These are phyloP conservation scores for Aspergillus tubingensis DNA, from an alignment of 2,329 filamentous ascomycete genomes.

Conservation along the genomic window DNA sequence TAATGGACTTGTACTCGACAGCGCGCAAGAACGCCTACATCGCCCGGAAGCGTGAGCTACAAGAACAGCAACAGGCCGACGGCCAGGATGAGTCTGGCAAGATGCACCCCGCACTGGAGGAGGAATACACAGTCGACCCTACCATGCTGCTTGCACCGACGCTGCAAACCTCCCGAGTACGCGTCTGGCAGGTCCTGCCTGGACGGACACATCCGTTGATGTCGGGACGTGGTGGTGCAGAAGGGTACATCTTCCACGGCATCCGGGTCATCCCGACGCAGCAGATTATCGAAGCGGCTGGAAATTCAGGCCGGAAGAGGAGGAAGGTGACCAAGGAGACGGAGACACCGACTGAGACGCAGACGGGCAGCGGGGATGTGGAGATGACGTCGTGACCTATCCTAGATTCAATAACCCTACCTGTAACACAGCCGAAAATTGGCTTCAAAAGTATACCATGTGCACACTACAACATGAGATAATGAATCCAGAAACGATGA, in stretches of 20 bases:
- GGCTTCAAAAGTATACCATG: neutral
- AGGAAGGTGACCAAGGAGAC: constrained; percentile 57
- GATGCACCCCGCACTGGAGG: constrained; percentile 40
- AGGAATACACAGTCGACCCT: constrained; percentile 86
- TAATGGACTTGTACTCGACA: constrained; percentile 84
- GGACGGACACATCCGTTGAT: constrained; percentile 91
- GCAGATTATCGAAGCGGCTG: constrained; percentile 78
- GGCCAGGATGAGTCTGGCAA: constrained; percentile 15
- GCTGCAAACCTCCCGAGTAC: constrained; percentile 76
- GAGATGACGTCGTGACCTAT: constrained; percentile 27
- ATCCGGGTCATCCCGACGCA: constrained; percentile 78
- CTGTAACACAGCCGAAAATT: constrained; percentile 4
- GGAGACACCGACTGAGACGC: constrained; percentile 20
- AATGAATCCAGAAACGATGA: neutral
- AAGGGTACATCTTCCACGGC: constrained; percentile 87
- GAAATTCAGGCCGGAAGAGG: constrained; percentile 67
- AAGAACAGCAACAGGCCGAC: constrained; percentile 19
- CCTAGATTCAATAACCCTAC: neutral
- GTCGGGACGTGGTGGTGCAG: constrained; percentile 82
- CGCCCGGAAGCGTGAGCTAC: constrained; percentile 36
- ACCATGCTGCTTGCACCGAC: constrained; percentile 75
- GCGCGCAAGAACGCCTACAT: constrained; percentile 73
- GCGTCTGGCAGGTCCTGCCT: constrained; percentile 87
- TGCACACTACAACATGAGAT: neutral
- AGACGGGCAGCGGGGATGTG: constrained; percentile 27